Evolutionary conservation across 306 rosid genomes (phyloP).

Genomic region (Leucaena leucocephala): DNA sequence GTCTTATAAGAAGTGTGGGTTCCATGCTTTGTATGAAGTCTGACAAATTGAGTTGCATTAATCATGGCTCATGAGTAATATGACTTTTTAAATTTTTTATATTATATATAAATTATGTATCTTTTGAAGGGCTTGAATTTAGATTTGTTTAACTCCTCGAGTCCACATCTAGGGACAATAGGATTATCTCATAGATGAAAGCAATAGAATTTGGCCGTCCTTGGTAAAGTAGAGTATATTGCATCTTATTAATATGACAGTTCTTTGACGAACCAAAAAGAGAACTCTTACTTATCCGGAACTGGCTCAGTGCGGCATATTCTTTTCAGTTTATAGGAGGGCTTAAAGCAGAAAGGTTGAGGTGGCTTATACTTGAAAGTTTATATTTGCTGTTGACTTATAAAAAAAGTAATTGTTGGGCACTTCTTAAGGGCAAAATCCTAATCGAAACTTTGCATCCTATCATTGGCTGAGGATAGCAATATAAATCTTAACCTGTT

Average conservation of each 20-base stretch:
- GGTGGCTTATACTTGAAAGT: neutral
- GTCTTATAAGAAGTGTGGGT: neutral
- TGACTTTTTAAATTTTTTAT: too few relatives aligned
- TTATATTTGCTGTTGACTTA: neutral
- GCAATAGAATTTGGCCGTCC: neutral
- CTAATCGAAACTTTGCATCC: neutral
- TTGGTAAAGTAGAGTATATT: slow-evolving; percentile 1
- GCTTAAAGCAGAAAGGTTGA: neutral
- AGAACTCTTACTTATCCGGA: neutral
- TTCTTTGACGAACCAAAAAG: neutral
- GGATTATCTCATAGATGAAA: neutral
- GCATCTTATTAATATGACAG: neutral
- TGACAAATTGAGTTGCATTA: neutral
- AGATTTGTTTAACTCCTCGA: slow-evolving; percentile 1
- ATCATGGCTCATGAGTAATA: too few relatives aligned
- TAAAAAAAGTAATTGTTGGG: neutral
- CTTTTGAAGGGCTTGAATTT: neutral
- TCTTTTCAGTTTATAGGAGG: neutral
- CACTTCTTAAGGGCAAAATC: neutral
- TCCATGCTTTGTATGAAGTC: neutral
- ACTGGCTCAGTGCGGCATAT: neutral
- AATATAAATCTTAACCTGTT: neutral
- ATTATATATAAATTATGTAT: neutral
- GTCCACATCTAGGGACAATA: neutral
- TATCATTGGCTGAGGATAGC: neutral